Evolutionary conservation across 495 filamentous ascomycete species (phyloP).

Genomic region (Neurospora sp.): DNA sequence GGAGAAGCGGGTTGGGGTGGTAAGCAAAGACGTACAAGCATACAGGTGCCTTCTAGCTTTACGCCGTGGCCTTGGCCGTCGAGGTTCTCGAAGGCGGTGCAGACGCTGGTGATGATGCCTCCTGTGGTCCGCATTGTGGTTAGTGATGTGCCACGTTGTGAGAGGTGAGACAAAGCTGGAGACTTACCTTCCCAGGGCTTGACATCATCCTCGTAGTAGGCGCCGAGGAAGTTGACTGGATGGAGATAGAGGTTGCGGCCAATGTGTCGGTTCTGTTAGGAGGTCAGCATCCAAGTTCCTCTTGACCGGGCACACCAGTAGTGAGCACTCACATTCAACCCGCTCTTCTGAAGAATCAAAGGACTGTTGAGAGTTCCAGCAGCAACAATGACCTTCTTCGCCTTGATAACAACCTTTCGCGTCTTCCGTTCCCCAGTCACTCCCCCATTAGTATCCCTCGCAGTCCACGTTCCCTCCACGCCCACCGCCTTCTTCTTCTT

Average conservation of each 20-base stretch:
- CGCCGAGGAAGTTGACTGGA: slow-evolving; percentile 52
- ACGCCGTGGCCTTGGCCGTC: slow-evolving; percentile 75
- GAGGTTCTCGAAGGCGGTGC: slow-evolving; percentile 69
- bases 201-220: slow-evolving; percentile 53
- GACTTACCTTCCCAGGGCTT: slow-evolving; percentile 64
- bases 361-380: slow-evolving; percentile 66
- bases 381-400: slow-evolving; percentile 73
- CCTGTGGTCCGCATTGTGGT: slow-evolving; percentile 18
- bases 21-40: slow-evolving; percentile 27
- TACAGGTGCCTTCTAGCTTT: slow-evolving; percentile 64
- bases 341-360: slow-evolving; percentile 62
- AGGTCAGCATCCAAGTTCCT: slow-evolving; percentile 9
- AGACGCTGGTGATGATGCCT: slow-evolving; percentile 62
- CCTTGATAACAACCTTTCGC: slow-evolving; percentile 58
- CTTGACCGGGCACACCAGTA: background rate
- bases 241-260: slow-evolving; percentile 79
- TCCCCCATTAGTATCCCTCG: slow-evolving; percentile 51
- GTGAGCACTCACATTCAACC: slow-evolving; percentile 35
- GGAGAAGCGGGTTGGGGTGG: background rate
- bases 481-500: slow-evolving; percentile 51
- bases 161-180: background rate
- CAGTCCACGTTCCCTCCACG: slow-evolving; percentile 62
- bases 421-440: slow-evolving; percentile 37
- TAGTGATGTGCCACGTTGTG: background rate
- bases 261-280: slow-evolving; percentile 59